phyloP scores from a whole-genome alignment of 2,329 filamentous ascomycete species.

The Fusarium agapanthi region DNA sequence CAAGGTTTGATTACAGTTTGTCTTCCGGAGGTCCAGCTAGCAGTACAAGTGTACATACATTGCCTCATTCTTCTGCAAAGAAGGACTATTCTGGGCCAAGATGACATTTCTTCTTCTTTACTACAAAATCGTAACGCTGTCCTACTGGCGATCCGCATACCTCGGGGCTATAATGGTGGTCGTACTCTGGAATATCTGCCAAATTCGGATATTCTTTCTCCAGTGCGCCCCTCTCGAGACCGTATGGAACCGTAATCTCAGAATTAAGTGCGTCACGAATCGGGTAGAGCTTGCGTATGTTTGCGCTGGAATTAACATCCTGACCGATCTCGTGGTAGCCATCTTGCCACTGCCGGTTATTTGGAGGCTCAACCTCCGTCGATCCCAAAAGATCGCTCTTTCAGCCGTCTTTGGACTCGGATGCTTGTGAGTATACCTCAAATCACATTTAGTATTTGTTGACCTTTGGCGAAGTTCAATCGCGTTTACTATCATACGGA shows the following conservation, averaged over 20 bases:
- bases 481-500: constrained; percentile 9
- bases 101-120: constrained; percentile 33
- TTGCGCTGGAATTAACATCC: constrained; percentile 11
- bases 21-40: not conserved
- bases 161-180: not conserved
- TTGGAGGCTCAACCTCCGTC: constrained; percentile 19
- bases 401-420: constrained; percentile 13
- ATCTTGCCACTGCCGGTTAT: constrained; percentile 19
- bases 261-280: not conserved
- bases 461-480: not conserved
- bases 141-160: constrained; percentile 8
- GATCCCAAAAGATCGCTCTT: constrained; percentile 19
- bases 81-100: constrained; percentile 5
- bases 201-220: not conserved
- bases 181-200: not conserved
- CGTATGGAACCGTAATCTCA: constrained; percentile 8
- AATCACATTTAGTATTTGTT: rapidly evolving
- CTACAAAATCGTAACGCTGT: constrained; percentile 17
- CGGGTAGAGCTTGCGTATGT: not conserved
- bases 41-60: constrained; percentile 16
- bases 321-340: constrained; percentile 23
- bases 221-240: constrained; percentile 15
- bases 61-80: constrained; percentile 6
- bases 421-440: constrained; percentile 15
- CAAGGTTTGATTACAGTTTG: not conserved